phyloP scores from a whole-genome alignment of 2,329 filamentous ascomycete genomes.

The Paecilomyces fulvus region DNA sequence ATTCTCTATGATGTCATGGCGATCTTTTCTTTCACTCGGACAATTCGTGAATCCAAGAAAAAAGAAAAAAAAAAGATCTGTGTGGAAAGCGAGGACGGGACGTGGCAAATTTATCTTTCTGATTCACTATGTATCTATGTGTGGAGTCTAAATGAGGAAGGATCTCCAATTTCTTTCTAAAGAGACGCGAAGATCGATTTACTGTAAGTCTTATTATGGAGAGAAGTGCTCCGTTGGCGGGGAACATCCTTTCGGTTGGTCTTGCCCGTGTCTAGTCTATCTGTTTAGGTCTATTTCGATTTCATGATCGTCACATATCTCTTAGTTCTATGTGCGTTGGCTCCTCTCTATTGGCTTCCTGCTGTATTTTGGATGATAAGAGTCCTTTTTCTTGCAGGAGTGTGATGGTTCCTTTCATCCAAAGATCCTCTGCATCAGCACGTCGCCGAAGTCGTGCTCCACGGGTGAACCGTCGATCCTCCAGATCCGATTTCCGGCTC shows the following conservation, averaged over 20 bases:
- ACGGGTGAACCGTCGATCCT: constrained; percentile 64
- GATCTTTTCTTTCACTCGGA: too few species aligned
- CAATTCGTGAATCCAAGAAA: too few species aligned
- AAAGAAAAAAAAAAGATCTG: too few species aligned
- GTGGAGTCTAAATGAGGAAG: too few species aligned
- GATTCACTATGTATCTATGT: too few species aligned
- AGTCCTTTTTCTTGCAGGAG: not conserved
- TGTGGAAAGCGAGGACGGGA: too few species aligned
- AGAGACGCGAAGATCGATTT: not conserved
- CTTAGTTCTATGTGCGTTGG: not conserved
- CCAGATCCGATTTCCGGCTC: constrained; percentile 70
- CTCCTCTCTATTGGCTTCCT: not conserved
- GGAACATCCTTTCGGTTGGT: not conserved
- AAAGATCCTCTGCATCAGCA: constrained; percentile 60
- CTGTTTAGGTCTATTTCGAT: not conserved
- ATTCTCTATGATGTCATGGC: too few species aligned
- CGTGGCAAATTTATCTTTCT: not conserved
- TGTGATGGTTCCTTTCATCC: constrained; percentile 20
- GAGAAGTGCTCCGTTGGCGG: not conserved
- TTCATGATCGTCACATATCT: not conserved
- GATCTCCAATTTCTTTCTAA: not conserved
- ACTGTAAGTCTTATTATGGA: not conserved
- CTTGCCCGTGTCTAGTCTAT: not conserved
- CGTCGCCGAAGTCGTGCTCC: constrained; percentile 51
- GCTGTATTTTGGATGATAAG: not conserved